Conservation (phyloP, 352 stramenopile species). For the Phytophthora tubulina region DNA sequence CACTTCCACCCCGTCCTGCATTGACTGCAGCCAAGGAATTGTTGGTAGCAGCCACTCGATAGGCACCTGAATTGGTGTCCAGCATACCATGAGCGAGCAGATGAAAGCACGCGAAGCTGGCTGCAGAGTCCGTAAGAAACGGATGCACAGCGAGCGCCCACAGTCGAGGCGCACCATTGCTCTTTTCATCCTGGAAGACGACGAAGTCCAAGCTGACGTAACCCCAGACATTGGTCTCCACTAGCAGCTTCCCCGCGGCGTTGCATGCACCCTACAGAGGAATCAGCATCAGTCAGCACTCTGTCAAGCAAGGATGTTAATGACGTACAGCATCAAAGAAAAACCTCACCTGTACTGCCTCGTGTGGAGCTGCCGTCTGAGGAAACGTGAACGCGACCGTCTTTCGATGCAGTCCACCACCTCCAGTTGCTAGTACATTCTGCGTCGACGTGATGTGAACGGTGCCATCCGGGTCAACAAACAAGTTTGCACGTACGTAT, state of each 20-base stretch:
- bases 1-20: slow-evolving; percentile 11
- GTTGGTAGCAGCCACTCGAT: slow-evolving; percentile 18
- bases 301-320: not conserved
- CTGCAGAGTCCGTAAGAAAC: slow-evolving; percentile 80
- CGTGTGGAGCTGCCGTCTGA: slow-evolving; percentile 77
- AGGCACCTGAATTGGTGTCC: slow-evolving; percentile 35
- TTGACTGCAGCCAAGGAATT: not conserved
- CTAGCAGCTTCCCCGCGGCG: slow-evolving; percentile 29
- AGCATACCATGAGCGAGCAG: slow-evolving; percentile 60
- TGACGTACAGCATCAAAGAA: not conserved
- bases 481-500: slow-evolving; percentile 77
- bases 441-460: slow-evolving; percentile 80
- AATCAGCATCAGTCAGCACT: not conserved
- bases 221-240: slow-evolving; percentile 65
- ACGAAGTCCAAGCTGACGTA: slow-evolving; percentile 88
- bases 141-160: slow-evolving; percentile 83
- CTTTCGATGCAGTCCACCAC: slow-evolving; percentile 41
- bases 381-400: slow-evolving; percentile 79
- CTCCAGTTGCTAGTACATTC: slow-evolving; percentile 53
- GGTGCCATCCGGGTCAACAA: slow-evolving; percentile 76
- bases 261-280: slow-evolving; percentile 32
- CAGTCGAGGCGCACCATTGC: slow-evolving; percentile 52
- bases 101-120: slow-evolving; percentile 78
- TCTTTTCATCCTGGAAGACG: slow-evolving; percentile 72
- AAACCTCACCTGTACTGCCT: slow-evolving; percentile 64